phyloP scores from a whole-genome alignment of 345 rosid species.

The Hevea brasiliensis region DNA sequence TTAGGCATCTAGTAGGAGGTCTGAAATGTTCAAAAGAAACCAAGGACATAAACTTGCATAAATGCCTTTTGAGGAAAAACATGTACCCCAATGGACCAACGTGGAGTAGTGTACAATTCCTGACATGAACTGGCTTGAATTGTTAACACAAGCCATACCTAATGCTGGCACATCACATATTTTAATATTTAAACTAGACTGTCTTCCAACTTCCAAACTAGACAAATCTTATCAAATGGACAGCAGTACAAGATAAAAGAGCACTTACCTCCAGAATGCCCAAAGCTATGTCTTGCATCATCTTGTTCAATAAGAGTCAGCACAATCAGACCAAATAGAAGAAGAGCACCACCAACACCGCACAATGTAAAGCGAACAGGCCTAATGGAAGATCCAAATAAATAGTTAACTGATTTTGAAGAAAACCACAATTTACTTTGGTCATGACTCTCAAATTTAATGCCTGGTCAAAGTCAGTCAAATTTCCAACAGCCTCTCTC shows the following conservation, averaged over 20 bases:
- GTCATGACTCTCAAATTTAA: neutral
- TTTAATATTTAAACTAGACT: neutral
- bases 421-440: neutral
- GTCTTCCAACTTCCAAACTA: neutral
- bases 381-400: constrained; percentile 37
- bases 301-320: constrained; percentile 79
- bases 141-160: neutral
- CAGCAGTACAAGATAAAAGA: neutral
- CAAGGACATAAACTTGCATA: too few relatives aligned
- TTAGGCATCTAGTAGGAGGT: too few relatives aligned
- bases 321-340: constrained; percentile 65
- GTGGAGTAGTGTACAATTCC: too few relatives aligned
- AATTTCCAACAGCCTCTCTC: neutral
- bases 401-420: neutral
- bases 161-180: neutral
- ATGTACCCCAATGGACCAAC: too few relatives aligned
- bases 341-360: constrained; percentile 75
- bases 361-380: constrained; percentile 54
- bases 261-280: constrained; percentile 82
- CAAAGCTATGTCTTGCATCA: constrained; percentile 83
- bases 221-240: neutral
- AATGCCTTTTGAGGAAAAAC: too few relatives aligned
- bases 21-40: too few relatives aligned
- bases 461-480: neutral
- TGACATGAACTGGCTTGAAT: neutral